Percentiles rank a stretch among this genome's conserved stretches.
phyloP scores from a whole-genome alignment of 1,139 yeast genomes.

The Saccharomyces hybrid region DNA sequence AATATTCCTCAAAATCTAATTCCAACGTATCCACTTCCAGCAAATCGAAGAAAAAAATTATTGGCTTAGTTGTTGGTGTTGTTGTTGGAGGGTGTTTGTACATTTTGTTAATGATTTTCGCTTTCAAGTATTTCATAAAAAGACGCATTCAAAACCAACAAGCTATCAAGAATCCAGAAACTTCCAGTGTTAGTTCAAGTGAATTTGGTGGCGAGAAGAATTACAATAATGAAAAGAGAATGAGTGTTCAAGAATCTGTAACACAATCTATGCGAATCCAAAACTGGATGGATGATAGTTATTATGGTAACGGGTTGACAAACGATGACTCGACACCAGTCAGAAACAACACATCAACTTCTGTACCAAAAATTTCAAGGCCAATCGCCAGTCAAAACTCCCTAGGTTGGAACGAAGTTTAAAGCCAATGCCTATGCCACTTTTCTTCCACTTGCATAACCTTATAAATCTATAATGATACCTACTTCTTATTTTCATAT shows the following conservation, averaged over 20 bases:
- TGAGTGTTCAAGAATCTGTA: conserved; percentile 13
- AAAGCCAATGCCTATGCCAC: neutral
- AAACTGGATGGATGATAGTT: conserved; percentile 28
- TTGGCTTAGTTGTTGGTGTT: conserved; percentile 61
- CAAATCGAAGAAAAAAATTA: conserved; percentile 36
- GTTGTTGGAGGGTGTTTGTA: conserved; percentile 57
- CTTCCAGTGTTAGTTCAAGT: conserved; percentile 24
- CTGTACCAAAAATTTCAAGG: conserved; percentile 35
- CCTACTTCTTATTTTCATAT: neutral
- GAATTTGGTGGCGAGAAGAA: conserved; percentile 29
- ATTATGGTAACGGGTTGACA: conserved; percentile 13
- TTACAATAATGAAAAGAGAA: conserved; percentile 10
- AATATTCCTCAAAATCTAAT: conserved; percentile 24
- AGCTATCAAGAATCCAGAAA: conserved; percentile 12
- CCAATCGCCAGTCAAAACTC: conserved; percentile 45
- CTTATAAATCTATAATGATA: neutral
- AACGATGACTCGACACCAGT: conserved; percentile 12
- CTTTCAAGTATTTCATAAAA: conserved; percentile 34
- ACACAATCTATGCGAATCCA: conserved; percentile 26
- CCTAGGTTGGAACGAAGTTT: conserved; percentile 39
- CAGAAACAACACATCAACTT: conserved; percentile 9
- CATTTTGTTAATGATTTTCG: conserved; percentile 43
- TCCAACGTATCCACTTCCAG: conserved; percentile 17
- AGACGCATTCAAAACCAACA: conserved; percentile 21
- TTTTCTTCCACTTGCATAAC: neutral